Evolutionary conservation across 129 eudicot genomes (phyloP).

Genomic region (Mikania micrantha): DNA sequence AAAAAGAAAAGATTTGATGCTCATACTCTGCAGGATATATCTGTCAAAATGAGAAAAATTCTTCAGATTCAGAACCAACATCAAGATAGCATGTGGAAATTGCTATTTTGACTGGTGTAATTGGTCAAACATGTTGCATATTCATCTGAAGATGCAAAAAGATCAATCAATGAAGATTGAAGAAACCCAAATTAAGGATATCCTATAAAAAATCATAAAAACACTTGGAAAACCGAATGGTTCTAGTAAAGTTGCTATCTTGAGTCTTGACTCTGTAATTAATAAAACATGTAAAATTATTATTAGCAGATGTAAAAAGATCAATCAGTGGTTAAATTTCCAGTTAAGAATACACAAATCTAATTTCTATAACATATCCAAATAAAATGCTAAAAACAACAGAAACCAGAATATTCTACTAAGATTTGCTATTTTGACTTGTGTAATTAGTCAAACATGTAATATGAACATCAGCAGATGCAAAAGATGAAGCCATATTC

Average conservation of each 20-base stretch:
- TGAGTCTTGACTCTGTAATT: conserved; percentile 17
- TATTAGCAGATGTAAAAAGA: conserved; percentile 11
- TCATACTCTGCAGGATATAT: conserved; percentile 16
- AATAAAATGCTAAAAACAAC: conserved; percentile 2
- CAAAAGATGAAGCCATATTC: conserved; percentile 14
- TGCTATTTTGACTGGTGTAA: background rate
- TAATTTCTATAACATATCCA: conserved; percentile 9
- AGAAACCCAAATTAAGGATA: background rate
- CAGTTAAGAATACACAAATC: conserved; percentile 6
- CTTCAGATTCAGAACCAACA: conserved; percentile 5
- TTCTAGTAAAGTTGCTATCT: background rate
- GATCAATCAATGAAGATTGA: conserved; percentile 5
- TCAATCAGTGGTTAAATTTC: background rate
- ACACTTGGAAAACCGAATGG: background rate
- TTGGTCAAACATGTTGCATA: conserved; percentile 5
- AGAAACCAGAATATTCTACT: conserved; percentile 16
- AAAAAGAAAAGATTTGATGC: background rate
- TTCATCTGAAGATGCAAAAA: conserved; percentile 20
- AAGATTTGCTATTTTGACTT: conserved; percentile 15
- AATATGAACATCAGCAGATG: conserved; percentile 14
- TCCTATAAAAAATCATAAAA: background rate
- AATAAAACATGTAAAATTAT: conserved; percentile 17
- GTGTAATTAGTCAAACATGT: background rate
- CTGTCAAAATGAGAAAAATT: conserved; percentile 32
- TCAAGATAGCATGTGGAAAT: background rate